A percentile compares a stretch with the other conserved stretches of the same genome.
Conservation (phyloP, 345 rosid genomes). For the Rubroshorea leprosula region DNA sequence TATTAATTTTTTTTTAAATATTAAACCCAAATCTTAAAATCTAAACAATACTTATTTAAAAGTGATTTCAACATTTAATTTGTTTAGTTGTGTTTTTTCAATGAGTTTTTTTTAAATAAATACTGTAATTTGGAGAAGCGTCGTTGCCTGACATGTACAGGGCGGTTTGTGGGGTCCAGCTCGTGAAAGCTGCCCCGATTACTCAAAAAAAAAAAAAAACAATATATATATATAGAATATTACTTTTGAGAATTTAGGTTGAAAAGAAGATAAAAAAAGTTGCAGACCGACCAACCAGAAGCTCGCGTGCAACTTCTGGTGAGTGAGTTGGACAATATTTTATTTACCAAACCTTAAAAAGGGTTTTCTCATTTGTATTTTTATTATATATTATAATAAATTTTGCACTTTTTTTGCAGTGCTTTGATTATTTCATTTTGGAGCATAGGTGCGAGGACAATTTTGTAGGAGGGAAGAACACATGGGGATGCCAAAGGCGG, state of each 20-base stretch:
- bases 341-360: conserved; percentile 29
- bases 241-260: background rate
- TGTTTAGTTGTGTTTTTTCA: background rate
- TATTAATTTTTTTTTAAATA: too few species aligned
- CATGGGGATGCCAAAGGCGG: too few species aligned
- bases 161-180: conserved; percentile 38
- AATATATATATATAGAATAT: background rate
- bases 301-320: conserved; percentile 43
- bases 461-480: background rate
- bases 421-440: background rate
- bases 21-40: too few species aligned
- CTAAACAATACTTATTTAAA: too few species aligned
- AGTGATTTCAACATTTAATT: too few species aligned
- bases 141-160: conserved; percentile 29
- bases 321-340: conserved; percentile 20
- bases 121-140: conserved; percentile 37
- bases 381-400: conserved; percentile 10
- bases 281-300: conserved; percentile 51
- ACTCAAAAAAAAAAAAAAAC: background rate
- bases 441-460: background rate
- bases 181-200: conserved; percentile 8
- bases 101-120: too few species aligned
- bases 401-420: conserved; percentile 21
- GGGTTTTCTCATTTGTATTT: background rate
- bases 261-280: background rate